Percentiles rank a stretch among this genome's conserved stretches.
Conservation (phyloP, 176 grass and related monocot genomes). For the Phoenix roebelenii region DNA sequence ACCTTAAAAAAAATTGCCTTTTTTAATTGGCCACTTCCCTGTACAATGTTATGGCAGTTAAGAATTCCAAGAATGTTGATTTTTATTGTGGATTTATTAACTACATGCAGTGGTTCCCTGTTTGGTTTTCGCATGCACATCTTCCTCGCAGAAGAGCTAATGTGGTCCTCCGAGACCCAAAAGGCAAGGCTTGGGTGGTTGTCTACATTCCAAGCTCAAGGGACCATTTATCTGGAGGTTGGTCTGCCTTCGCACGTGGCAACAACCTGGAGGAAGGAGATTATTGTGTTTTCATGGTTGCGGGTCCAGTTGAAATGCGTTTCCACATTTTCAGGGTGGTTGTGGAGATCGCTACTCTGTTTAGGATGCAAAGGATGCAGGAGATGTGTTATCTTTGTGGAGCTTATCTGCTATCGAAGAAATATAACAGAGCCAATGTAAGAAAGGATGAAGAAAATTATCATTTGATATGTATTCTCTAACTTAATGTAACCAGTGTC, state of each 20-base stretch:
- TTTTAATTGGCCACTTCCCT: no score
- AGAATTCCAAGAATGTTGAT: no score
- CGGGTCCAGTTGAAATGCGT: constrained; percentile 39
- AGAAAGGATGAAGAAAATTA: no score
- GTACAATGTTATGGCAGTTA: no score
- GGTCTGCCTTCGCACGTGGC: constrained; percentile 53
- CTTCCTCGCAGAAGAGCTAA: constrained; percentile 41
- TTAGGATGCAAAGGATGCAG: no score
- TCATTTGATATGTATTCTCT: no score
- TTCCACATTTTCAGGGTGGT: constrained; percentile 54
- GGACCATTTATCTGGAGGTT: constrained; percentile 55
- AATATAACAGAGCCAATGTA: no score
- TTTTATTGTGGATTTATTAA: no score
- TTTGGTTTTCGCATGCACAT: constrained; percentile 58
- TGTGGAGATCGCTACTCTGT: background rate
- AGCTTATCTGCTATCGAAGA: no score
- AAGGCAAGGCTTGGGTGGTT: constrained; percentile 47
- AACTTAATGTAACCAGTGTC: no score
- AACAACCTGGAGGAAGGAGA: constrained; percentile 82
- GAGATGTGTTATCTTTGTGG: no score
- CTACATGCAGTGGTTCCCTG: constrained; percentile 54
- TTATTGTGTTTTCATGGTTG: constrained; percentile 75
- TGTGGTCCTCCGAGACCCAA: constrained; percentile 39
- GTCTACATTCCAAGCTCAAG: constrained; percentile 40
- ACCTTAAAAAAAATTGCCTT: no score